Evolutionary conservation across 2,329 filamentous ascomycete genomes (phyloP).

Genomic region (Pseudocercospora pini-densiflorae): DNA sequence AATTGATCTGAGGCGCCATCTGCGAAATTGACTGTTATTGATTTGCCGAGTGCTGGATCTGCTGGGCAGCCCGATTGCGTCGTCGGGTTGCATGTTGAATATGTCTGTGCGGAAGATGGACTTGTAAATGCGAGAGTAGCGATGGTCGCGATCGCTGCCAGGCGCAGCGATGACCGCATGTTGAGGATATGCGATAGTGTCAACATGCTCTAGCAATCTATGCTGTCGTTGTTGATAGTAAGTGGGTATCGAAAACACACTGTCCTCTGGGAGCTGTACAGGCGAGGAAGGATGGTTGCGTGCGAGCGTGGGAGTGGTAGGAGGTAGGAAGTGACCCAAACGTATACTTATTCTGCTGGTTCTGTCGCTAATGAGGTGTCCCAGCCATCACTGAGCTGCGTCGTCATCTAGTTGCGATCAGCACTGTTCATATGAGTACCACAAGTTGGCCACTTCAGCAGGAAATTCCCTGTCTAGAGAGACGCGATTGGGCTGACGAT

Average conservation of each 20-base stretch:
- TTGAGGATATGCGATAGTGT: constrained; percentile 32
- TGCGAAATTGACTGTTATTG: constrained; percentile 84
- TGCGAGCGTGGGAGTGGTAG: constrained; percentile 2
- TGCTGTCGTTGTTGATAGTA: constrained; percentile 5
- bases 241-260: not conserved
- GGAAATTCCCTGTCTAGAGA: not conserved
- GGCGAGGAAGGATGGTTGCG: constrained; percentile 11
- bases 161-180: constrained; percentile 39
- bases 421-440: constrained; percentile 1
- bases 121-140: constrained; percentile 43
- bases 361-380: not conserved
- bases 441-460: not conserved
- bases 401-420: constrained; percentile 12
- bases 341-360: constrained; percentile 19
- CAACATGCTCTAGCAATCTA: constrained; percentile 31
- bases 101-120: constrained; percentile 56
- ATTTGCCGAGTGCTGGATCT: constrained; percentile 79
- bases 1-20: constrained; percentile 80
- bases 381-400: constrained; percentile 9
- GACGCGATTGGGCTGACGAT: not conserved
- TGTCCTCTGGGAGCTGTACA: constrained; percentile 10
- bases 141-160: constrained; percentile 46
- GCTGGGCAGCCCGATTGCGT: constrained; percentile 66
- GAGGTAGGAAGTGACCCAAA: constrained; percentile 10
- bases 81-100: constrained; percentile 61